phyloP scores from a whole-genome alignment of 345 rosid genomes.

The Corymbia maculata region DNA sequence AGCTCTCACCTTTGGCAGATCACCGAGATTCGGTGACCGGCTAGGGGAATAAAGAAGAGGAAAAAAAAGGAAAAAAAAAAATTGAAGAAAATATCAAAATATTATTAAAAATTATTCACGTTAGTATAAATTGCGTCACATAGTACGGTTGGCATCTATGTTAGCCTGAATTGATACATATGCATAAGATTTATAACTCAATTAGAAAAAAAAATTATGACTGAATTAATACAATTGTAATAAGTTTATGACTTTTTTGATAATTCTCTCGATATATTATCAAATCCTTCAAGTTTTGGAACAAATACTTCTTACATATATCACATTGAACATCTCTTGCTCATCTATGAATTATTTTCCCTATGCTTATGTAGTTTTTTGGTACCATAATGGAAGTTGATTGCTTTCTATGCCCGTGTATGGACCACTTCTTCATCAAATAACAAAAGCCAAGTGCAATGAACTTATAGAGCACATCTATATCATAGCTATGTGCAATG shows the following conservation, averaged over 20 bases:
- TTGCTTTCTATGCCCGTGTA: not conserved
- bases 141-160: too few relatives aligned
- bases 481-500: not conserved
- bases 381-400: not conserved
- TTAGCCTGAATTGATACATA: not conserved
- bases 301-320: not conserved
- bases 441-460: not conserved
- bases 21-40: rapidly evolving
- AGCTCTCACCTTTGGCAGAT: not conserved
- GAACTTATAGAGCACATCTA: not conserved
- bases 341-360: not conserved
- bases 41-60: not conserved
- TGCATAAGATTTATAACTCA: not conserved
- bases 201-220: not conserved
- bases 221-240: too few relatives aligned
- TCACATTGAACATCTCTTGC: not conserved
- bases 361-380: not conserved
- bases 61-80: not conserved
- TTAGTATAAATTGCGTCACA: rapidly evolving
- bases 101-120: not conserved
- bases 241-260: too few relatives aligned
- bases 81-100: too few relatives aligned
- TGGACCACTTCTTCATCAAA: not conserved
- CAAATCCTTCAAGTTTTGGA: not conserved
- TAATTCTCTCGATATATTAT: not conserved